These are phyloP conservation scores for Piper longum DNA, from an alignment of 164 flowering plant genomes.

Conservation along the genomic window DNA sequence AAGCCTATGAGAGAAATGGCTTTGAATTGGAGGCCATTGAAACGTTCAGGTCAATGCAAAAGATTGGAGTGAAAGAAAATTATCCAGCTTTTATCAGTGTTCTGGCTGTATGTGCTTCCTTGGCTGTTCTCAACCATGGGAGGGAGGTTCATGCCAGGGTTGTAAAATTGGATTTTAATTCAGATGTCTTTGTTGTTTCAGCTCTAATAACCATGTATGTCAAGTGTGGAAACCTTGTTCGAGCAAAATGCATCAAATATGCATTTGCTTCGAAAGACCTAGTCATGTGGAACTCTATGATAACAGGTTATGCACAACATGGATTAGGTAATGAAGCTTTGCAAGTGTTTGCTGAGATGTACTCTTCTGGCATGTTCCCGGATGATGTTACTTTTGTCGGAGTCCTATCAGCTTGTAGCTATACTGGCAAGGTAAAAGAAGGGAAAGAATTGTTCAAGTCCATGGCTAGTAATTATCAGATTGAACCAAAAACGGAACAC, in stretches of 20 bases:
- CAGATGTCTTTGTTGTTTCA: slow-evolving; percentile 46
- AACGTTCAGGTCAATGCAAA: slow-evolving; percentile 42
- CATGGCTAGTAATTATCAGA: slow-evolving; percentile 42
- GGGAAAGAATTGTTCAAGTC: slow-evolving; percentile 45
- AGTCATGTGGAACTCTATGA: slow-evolving; percentile 80
- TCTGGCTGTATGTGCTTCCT: slow-evolving; percentile 52
- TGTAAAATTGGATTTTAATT: slow-evolving; percentile 31
- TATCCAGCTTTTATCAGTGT: slow-evolving; percentile 42
- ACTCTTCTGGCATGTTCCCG: background rate
- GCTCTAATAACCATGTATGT: slow-evolving; percentile 16
- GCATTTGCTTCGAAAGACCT: slow-evolving; percentile 35
- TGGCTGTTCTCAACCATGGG: slow-evolving; percentile 58
- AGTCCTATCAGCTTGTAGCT: background rate
- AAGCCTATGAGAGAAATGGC: slow-evolving; percentile 44
- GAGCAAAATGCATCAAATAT: slow-evolving; percentile 40
- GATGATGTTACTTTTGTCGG: background rate
- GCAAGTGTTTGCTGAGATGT: slow-evolving; percentile 34
- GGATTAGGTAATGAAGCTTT: slow-evolving; percentile 58
- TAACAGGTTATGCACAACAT: slow-evolving; percentile 66
- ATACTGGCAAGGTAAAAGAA: slow-evolving; percentile 44
- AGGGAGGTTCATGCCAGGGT: slow-evolving; percentile 48
- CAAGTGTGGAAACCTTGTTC: slow-evolving; percentile 53
- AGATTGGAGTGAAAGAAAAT: slow-evolving; percentile 24
- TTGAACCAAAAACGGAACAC: slow-evolving; percentile 11
- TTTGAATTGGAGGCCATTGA: slow-evolving; percentile 44